These are phyloP conservation scores for Kluyveromyces siamensis DNA, from an alignment of 805 yeast genomes.

Conservation along the genomic window DNA sequence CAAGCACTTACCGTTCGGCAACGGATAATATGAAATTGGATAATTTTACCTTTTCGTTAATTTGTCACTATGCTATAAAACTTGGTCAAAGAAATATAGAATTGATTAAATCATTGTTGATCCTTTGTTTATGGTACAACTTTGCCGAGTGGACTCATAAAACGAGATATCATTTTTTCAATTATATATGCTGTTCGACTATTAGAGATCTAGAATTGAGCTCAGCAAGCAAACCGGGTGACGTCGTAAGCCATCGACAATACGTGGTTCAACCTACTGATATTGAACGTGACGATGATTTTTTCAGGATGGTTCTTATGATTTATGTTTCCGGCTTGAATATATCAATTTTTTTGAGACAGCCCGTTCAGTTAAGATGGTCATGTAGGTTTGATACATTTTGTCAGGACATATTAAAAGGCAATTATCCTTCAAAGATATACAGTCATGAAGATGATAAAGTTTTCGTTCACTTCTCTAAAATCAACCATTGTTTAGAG, in stretches of 20 bases:
- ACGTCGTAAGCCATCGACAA: conserved; percentile 14
- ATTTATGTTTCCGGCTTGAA: conserved; percentile 56
- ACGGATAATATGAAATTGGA: conserved; percentile 42
- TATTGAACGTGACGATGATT: conserved; percentile 15
- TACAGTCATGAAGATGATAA: conserved; percentile 32
- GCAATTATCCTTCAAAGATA: conserved; percentile 4
- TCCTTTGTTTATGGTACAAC: conserved; percentile 72
- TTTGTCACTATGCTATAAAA: conserved; percentile 52
- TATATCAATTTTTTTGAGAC: conserved; percentile 54
- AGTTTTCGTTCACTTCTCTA: conserved; percentile 48
- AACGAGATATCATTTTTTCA: conserved; percentile 65
- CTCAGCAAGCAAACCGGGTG: conserved; percentile 37
- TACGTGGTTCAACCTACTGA: conserved; percentile 16
- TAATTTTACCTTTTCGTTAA: conserved; percentile 40
- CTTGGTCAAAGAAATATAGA: conserved; percentile 66
- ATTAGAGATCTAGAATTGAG: conserved; percentile 69
- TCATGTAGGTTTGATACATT: conserved; percentile 26
- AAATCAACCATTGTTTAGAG: conserved; percentile 53
- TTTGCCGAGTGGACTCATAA: conserved; percentile 75
- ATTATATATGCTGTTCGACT: conserved; percentile 54
- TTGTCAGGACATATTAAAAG: conserved; percentile 6
- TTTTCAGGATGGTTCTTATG: conserved; percentile 29
- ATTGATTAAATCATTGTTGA: conserved; percentile 49
- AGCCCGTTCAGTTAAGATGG: conserved; percentile 57
- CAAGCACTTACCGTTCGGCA: conserved; percentile 22